A percentile compares a stretch with the other conserved stretches of the same genome.
These are phyloP conservation scores for Coemansia sp. DNA, from an alignment of 192 early-diverging fungal genomes.

Conservation along the genomic window DNA sequence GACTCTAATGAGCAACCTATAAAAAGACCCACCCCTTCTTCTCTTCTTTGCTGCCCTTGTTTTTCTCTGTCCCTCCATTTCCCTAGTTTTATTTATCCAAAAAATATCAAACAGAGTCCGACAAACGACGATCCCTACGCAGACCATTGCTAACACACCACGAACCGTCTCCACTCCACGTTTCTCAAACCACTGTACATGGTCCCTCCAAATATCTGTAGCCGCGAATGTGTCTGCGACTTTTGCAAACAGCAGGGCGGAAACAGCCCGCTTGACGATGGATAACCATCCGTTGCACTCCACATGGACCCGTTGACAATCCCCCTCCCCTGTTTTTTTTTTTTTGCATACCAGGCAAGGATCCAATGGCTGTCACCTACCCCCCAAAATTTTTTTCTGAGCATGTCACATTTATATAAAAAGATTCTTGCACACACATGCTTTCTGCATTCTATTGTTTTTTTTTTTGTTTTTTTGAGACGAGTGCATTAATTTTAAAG, in stretches of 20 bases:
- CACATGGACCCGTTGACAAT: neutral
- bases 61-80: neutral
- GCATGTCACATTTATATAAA: neutral
- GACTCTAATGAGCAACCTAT: slow-evolving; percentile 5
- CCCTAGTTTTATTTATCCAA: neutral
- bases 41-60: neutral
- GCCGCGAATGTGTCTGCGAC: slow-evolving; percentile 17
- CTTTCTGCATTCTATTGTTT: neutral
- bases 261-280: slow-evolving; percentile 6
- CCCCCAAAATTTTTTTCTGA: neutral
- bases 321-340: neutral
- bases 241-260: slow-evolving; percentile 16
- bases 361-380: neutral
- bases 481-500: neutral
- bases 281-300: neutral
- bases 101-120: neutral
- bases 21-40: neutral
- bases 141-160: neutral
- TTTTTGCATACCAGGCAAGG: neutral
- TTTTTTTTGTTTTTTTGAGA: neutral
- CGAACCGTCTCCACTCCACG: neutral
- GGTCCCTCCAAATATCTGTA: slow-evolving; percentile 1
- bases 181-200: neutral
- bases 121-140: neutral
- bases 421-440: neutral